A percentile compares a stretch with the other conserved stretches of the same genome.
These are phyloP conservation scores for Chlorella vulgaris DNA, from an alignment of 139 green algal species.

Conservation along the genomic window DNA sequence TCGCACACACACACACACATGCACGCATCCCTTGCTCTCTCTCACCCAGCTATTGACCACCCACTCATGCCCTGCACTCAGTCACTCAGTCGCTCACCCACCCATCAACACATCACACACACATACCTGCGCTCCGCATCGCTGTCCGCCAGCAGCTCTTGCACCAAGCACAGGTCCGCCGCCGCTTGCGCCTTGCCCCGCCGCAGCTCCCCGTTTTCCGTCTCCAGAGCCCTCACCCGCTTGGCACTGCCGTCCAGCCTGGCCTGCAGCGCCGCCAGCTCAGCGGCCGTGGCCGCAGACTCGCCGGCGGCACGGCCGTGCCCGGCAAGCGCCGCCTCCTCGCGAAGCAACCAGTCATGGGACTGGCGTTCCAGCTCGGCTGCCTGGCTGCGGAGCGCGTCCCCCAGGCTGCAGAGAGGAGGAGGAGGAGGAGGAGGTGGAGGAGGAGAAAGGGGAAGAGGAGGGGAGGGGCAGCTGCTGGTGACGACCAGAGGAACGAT, in stretches of 20 bases:
- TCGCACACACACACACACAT: too few species aligned
- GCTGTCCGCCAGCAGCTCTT: slow-evolving; percentile 27
- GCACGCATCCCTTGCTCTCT: too few species aligned
- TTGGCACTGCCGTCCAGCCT: neutral
- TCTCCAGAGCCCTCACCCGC: slow-evolving; percentile 12
- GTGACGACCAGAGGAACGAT: too few species aligned
- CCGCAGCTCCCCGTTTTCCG: slow-evolving; percentile 16
- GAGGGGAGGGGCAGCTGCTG: too few species aligned
- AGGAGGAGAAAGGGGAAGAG: too few species aligned
- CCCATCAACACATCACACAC: neutral
- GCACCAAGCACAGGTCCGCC: slow-evolving; percentile 31
- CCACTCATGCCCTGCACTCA: neutral
- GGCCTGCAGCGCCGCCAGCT: neutral
- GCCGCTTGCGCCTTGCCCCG: neutral
- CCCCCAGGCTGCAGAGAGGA: slow-evolving; percentile 3
- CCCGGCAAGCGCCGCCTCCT: neutral
- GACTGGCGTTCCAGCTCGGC: neutral
- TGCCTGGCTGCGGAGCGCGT: slow-evolving; percentile 4
- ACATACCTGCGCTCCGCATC: slow-evolving; percentile 22
- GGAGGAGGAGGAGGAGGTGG: neutral
- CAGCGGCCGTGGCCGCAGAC: too few species aligned
- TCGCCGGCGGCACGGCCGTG: neutral
- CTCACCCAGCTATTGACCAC: too few species aligned
- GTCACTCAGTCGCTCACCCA: neutral
- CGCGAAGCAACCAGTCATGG: neutral